Percentiles rank a stretch among this genome's conserved stretches.
phyloP scores from a whole-genome alignment of 331 rosid species.

The Quercus tomentella region DNA sequence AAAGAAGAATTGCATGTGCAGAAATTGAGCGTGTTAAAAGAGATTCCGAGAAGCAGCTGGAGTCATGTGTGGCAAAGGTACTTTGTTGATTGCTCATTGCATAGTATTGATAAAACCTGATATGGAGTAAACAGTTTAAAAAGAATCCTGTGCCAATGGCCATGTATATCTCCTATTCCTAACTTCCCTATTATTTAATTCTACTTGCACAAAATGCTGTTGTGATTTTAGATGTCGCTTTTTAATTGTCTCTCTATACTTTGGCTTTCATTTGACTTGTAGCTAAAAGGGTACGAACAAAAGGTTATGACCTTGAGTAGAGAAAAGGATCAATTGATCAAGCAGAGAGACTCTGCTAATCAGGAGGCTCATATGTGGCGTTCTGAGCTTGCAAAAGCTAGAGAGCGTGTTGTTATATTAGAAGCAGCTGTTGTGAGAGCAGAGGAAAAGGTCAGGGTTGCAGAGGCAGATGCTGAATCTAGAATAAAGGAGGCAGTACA shows the following conservation, averaged over 20 bases:
- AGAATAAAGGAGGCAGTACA: slow-evolving; percentile 77
- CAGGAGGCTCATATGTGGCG: slow-evolving; percentile 98
- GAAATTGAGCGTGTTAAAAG: slow-evolving; percentile 70
- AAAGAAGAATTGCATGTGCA: slow-evolving; percentile 70
- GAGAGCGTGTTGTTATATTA: slow-evolving; percentile 81
- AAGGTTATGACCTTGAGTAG: slow-evolving; percentile 45
- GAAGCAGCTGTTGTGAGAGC: slow-evolving; percentile 92
- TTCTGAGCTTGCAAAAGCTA: slow-evolving; percentile 91
- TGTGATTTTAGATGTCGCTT: neutral
- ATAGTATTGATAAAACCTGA: slow-evolving; percentile 1
- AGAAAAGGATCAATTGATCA: slow-evolving; percentile 74
- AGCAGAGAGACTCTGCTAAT: slow-evolving; percentile 78
- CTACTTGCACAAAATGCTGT: neutral
- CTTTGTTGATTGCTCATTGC: neutral
- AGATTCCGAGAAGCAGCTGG: slow-evolving; percentile 57
- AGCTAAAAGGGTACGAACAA: slow-evolving; percentile 73
- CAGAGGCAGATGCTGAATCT: slow-evolving; percentile 72
- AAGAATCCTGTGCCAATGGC: neutral
- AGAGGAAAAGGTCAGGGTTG: slow-evolving; percentile 88
- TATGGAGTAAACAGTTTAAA: neutral
- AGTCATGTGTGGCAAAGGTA: slow-evolving; percentile 63
- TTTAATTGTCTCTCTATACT: neutral
- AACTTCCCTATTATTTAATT: neutral
- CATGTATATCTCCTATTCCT: slow-evolving; percentile 7
- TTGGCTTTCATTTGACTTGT: slow-evolving; percentile 17